A percentile compares a stretch with the other conserved stretches of the same genome.
phyloP scores from a whole-genome alignment of 78 protist species.

The Speleostelium caveatum region DNA sequence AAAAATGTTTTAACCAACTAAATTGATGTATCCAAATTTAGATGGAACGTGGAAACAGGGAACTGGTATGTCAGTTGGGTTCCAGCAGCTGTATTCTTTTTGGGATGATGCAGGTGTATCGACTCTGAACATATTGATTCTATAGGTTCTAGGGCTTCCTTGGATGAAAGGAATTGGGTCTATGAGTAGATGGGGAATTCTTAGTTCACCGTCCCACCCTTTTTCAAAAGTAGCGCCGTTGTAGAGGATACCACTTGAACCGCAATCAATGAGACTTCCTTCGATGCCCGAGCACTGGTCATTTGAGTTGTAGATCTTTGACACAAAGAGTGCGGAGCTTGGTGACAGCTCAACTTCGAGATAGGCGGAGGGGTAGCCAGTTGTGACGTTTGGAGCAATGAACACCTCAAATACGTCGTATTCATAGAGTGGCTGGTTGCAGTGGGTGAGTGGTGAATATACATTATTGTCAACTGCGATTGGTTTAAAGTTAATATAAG shows the following conservation, averaged over 20 bases:
- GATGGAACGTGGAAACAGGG: constrained; percentile 73
- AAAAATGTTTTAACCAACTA: no score
- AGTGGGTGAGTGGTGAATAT: constrained; percentile 22
- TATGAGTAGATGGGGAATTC: constrained; percentile 13
- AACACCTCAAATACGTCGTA: constrained; percentile 59
- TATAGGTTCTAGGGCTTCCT: not conserved
- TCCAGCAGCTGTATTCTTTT: constrained; percentile 28
- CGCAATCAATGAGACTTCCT: constrained; percentile 58
- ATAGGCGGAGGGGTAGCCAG: constrained; percentile 22
- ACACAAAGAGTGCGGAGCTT: constrained; percentile 44
- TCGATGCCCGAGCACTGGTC: constrained; percentile 34
- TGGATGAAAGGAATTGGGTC: not conserved
- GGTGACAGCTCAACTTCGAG: constrained; percentile 72
- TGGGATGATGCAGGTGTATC: constrained; percentile 7
- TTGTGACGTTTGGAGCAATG: no score
- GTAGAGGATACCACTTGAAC: constrained; percentile 23
- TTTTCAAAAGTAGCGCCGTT: not conserved
- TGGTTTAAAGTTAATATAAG: not conserved
- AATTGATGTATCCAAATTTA: constrained; percentile 31
- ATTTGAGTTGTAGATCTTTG: constrained; percentile 41
- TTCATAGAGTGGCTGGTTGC: constrained; percentile 55
- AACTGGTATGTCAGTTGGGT: constrained; percentile 27
- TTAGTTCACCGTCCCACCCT: constrained; percentile 30
- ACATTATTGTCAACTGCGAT: constrained; percentile 38
- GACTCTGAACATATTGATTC: constrained; percentile 62